Base-by-base conservation (phyloP, 1,139 yeast genomes). In the Suhomyces bribrorum region DNA sequence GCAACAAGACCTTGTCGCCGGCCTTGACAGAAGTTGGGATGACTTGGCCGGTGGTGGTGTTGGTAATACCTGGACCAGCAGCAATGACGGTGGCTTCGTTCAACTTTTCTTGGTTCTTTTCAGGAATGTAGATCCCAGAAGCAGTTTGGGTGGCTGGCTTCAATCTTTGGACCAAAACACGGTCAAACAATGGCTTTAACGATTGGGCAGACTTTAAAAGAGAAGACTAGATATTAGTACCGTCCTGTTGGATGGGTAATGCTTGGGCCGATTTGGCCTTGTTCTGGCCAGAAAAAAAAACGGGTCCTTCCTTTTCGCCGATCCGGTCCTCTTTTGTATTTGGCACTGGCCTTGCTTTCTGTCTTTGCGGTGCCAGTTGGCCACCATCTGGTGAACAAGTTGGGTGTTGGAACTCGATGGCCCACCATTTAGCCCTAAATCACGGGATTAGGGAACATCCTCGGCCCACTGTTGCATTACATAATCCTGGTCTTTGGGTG, bases 91-190 rank as follows among this genome's bases (percentile, higher is more conserved):
- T 81, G 40, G 84, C 95, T 60, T 82, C 79, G 75, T 86, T 86
- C 62, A 88, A 79, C 73, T 92, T 92, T 67, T 88, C 94, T 56
- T 85, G 95, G 75, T 90, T 89, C 75, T 88, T 88, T 72, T 92
- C 98, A 48, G 98, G 98, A 51, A 92, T 86, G 73, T 82, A 88
- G 60, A 92, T 81, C 58, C 98, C 98, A 32, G 95, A 83, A 40
- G 96, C 87, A 43, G 98, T 92, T 73, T 89, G 79, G 56, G 92
- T 78, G 59, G 88, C 83, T 44, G 96, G 95, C 77, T 89, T 89
- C 59, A 86, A 69, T 68, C 96, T 86, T 73, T 89, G 96, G 48
- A 92, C 96, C 51, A 92, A 80, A 44, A 92, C 92, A 71, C 97
- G 86, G 81, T 92, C 97, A 56, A 92, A 77, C 54, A 92, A 81